Percentiles rank a stretch among this genome's conserved stretches.
Evolutionary conservation across 768 basidiomycete genomes (phyloP).

Genomic region (Tephrocybe sp.): DNA sequence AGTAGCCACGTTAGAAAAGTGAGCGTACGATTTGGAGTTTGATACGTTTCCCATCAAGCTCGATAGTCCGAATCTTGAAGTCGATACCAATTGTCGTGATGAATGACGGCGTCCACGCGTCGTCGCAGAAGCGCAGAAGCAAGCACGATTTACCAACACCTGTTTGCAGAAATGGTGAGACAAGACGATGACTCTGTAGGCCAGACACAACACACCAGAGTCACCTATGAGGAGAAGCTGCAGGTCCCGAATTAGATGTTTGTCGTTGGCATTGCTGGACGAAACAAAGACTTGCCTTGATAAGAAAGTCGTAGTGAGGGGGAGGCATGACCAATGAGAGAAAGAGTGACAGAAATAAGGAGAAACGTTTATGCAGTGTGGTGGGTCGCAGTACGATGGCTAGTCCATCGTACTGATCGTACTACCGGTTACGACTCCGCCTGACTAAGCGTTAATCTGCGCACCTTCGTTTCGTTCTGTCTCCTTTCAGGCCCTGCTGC

Average conservation of each 20-base stretch:
- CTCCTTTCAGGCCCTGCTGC: too few relatives aligned
- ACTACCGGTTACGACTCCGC: conserved; percentile 1
- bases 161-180: conserved; percentile 24
- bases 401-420: not conserved
- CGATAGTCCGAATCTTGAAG: conserved; percentile 99
- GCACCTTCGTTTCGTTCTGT: too few relatives aligned
- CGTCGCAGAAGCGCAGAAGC: conserved; percentile 97
- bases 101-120: conserved; percentile 99
- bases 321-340: conserved; percentile 61
- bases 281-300: conserved; percentile 60
- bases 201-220: conserved; percentile 60
- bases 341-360: not conserved
- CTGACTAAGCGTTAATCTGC: too few relatives aligned
- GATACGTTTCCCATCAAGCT: conserved; percentile 96
- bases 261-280: not conserved
- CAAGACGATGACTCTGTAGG: too few relatives aligned
- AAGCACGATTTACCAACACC: conserved; percentile 97
- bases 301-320: conserved; percentile 96
- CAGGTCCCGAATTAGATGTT: not conserved
- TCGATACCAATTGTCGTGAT: conserved; percentile 99
- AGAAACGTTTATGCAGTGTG: conserved; percentile 4
- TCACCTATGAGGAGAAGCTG: conserved; percentile 95
- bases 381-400: conserved; percentile 15
- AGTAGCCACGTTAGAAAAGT: not conserved
- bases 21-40: conserved; percentile 94